Percentiles rank a stretch among this genome's conserved stretches.
phyloP scores from a whole-genome alignment of 257 asterid genomes.

The Solanum phureja region DNA sequence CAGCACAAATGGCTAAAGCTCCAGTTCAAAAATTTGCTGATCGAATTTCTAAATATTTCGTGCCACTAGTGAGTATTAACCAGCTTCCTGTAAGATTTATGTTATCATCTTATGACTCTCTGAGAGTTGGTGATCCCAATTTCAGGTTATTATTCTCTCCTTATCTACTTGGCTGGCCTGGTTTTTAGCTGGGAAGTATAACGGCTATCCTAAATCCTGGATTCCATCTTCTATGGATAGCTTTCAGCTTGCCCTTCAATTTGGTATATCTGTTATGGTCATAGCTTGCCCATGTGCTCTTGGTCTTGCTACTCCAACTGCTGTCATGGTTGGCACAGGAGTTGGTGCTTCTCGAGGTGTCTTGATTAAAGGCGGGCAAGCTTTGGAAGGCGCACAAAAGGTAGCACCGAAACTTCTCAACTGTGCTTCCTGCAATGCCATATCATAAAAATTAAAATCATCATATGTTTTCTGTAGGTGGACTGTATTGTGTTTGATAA shows the following conservation, averaged over 20 bases:
- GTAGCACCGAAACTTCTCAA: neutral
- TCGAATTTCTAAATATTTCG: constrained; percentile 33
- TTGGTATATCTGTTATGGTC: constrained; percentile 37
- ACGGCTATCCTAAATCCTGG: constrained; percentile 27
- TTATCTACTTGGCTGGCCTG: constrained; percentile 32
- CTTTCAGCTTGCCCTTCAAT: constrained; percentile 31
- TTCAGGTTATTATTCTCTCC: constrained; percentile 29
- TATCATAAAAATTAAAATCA: neutral
- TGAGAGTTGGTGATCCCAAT: neutral
- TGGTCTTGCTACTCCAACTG: constrained; percentile 46
- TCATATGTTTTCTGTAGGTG: constrained; percentile 10
- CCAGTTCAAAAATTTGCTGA: constrained; percentile 52
- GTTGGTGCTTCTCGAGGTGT: constrained; percentile 35
- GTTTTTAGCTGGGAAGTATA: constrained; percentile 19
- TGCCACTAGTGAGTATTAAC: constrained; percentile 28
- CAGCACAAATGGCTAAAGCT: constrained; percentile 62
- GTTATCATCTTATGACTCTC: neutral
- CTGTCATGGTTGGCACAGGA: constrained; percentile 43
- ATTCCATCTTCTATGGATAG: constrained; percentile 29
- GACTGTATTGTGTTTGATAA: constrained; percentile 23
- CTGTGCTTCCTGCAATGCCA: neutral
- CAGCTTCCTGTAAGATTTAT: neutral
- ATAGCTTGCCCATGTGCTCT: constrained; percentile 51
- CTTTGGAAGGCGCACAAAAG: constrained; percentile 29
- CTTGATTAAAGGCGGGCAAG: constrained; percentile 27